These are phyloP conservation scores for Chalciporus piperatoides DNA, from an alignment of 1,284 basidiomycete genomes.

Conservation along the genomic window DNA sequence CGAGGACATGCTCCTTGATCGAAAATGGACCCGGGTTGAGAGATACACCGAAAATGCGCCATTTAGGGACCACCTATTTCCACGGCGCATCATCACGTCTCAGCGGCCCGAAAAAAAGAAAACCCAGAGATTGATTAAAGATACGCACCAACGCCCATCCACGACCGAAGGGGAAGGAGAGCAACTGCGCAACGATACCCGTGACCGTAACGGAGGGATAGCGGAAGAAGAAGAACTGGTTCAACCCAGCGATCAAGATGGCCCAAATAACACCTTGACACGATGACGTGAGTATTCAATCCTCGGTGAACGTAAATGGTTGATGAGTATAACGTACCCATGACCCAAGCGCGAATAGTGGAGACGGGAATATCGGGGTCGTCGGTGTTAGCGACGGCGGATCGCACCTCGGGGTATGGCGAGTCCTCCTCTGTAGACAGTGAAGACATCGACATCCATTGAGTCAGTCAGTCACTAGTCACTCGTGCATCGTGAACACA, in stretches of 20 bases:
- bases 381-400: conserved; percentile 72
- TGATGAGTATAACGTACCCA: conserved; percentile 36
- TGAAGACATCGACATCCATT: too few species aligned
- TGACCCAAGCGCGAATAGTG: conserved; percentile 63
- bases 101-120: background rate
- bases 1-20: conserved; percentile 67
- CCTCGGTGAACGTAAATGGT: too few species aligned
- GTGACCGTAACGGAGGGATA: conserved; percentile 53
- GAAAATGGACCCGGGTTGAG: conserved; percentile 72
- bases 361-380: conserved; percentile 58
- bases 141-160: conserved; percentile 46
- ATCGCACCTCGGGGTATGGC: conserved; percentile 74
- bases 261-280: conserved; percentile 43
- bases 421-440: conserved; percentile 48
- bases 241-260: conserved; percentile 55
- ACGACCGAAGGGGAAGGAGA: conserved; percentile 63
- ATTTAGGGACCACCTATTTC: conserved; percentile 45
- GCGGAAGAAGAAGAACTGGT: conserved; percentile 68
- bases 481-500: background rate
- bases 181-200: conserved; percentile 57
- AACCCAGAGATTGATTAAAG: background rate
- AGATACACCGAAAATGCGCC: conserved; percentile 52
- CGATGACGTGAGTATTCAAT: background rate
- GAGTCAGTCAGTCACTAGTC: background rate
- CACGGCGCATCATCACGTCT: background rate